Evolutionary conservation across 2,329 filamentous ascomycete species (phyloP).

Genomic region (Elsinoe australis): DNA sequence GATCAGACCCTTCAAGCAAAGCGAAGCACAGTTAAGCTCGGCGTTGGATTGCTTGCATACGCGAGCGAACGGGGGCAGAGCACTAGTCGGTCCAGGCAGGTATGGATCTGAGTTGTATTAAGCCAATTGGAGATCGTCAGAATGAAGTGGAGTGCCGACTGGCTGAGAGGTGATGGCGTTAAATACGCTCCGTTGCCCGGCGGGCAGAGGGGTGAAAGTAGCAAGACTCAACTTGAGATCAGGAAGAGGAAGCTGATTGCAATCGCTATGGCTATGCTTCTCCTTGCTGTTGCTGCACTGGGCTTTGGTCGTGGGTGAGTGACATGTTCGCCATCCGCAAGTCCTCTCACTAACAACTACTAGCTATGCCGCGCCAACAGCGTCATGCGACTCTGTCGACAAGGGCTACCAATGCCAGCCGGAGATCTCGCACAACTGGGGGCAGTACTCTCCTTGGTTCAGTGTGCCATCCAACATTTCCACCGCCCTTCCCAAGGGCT

Average conservation of each 20-base stretch:
- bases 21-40: too few relatives aligned
- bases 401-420: slow-evolving; percentile 56
- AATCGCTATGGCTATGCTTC: slow-evolving; percentile 1
- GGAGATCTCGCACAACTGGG: slow-evolving; percentile 63
- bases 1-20: too few relatives aligned
- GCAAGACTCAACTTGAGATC: background rate
- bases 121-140: background rate
- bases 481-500: slow-evolving; percentile 54
- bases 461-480: slow-evolving; percentile 61
- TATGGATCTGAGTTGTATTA: background rate
- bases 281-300: slow-evolving; percentile 11
- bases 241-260: slow-evolving; percentile 6
- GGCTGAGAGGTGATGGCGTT: background rate
- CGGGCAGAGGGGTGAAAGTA: background rate
- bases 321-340: background rate
- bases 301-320: slow-evolving; percentile 5
- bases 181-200: slow-evolving; percentile 11
- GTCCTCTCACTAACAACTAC: background rate
- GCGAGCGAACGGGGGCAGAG: too few relatives aligned
- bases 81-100: background rate
- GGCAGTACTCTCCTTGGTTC: slow-evolving; percentile 83
- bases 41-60: too few relatives aligned
- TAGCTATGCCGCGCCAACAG: slow-evolving; percentile 11
- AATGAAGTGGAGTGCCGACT: slow-evolving; percentile 8
- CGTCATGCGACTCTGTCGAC: slow-evolving; percentile 18